A percentile compares a stretch with the other conserved stretches of the same genome.
Evolutionary conservation across 202 grass and related monocot species (phyloP).

Genomic region (Zoysia matrella): DNA sequence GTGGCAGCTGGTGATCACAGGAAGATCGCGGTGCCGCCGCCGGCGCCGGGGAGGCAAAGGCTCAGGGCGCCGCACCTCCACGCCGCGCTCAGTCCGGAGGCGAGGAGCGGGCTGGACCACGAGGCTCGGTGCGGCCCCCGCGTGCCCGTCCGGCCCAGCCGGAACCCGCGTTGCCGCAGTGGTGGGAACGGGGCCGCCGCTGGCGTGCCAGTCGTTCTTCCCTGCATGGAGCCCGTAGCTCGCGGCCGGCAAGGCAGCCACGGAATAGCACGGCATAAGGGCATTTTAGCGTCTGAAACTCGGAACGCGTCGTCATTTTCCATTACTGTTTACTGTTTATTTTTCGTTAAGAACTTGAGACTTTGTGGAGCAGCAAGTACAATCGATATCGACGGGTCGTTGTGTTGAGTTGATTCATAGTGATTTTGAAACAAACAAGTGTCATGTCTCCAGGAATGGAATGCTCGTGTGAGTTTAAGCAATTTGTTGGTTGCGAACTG

Average conservation of each 20-base stretch:
- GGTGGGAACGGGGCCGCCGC: neutral
- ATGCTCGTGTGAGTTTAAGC: neutral
- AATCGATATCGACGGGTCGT: neutral
- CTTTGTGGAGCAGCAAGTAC: neutral
- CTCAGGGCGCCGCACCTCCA: conserved; percentile 13
- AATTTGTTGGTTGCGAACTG: no score
- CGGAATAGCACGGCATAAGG: neutral
- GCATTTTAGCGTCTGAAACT: neutral
- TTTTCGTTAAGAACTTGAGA: neutral
- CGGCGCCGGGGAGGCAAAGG: neutral
- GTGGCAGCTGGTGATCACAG: neutral
- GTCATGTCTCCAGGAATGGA: neutral
- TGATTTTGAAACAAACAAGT: neutral
- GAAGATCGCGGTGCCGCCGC: neutral
- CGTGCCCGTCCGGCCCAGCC: conserved; percentile 20
- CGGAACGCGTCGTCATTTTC: neutral
- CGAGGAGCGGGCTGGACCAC: conserved; percentile 43
- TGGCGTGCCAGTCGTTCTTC: neutral
- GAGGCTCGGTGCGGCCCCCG: conserved; percentile 57
- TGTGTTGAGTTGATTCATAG: neutral
- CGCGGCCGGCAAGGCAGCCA: neutral
- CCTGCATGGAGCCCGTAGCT: neutral
- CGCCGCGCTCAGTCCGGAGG: conserved; percentile 44
- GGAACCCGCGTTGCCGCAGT: conserved; percentile 32
- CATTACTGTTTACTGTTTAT: no score